A percentile compares a stretch with the other conserved stretches of the same genome.
Conservation (phyloP, 129 eudicot genomes). For the Silybum marianum region DNA sequence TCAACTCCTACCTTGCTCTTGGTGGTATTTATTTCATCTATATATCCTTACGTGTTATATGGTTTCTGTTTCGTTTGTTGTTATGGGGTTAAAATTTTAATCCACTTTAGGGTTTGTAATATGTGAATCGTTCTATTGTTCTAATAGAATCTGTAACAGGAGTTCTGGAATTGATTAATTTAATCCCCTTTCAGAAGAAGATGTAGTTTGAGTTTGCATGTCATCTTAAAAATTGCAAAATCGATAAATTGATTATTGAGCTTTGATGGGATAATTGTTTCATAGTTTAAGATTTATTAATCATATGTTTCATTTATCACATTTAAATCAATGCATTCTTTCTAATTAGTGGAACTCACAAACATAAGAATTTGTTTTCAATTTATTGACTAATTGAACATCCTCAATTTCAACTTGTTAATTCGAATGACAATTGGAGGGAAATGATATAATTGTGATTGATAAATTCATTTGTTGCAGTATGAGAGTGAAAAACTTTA, state of each 20-base stretch:
- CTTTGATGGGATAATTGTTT: neutral
- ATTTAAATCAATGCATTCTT: neutral
- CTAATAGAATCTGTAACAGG: too few relatives aligned
- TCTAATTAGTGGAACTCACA: neutral
- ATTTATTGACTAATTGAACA: neutral
- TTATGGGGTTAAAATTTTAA: neutral
- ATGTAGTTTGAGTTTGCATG: too few relatives aligned
- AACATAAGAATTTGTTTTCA: neutral
- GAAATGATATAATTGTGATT: neutral
- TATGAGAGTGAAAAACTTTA: too few relatives aligned
- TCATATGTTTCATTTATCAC: neutral
- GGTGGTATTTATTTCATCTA: slow-evolving; percentile 60
- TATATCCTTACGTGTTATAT: neutral
- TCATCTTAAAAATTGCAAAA: too few relatives aligned
- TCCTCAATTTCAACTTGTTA: neutral
- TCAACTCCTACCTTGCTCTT: slow-evolving; percentile 47
- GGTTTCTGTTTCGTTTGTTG: neutral
- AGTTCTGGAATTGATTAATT: too few relatives aligned
- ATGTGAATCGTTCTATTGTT: too few relatives aligned
- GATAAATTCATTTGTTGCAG: neutral
- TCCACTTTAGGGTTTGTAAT: too few relatives aligned
- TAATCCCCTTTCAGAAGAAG: too few relatives aligned
- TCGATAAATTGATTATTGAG: too few relatives aligned
- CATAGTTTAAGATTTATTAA: neutral
- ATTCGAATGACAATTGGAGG: neutral